A percentile compares a stretch with the other conserved stretches of the same genome.
These are phyloP conservation scores for Fremontodendron californicum DNA, from an alignment of 345 rosid species.

Conservation along the genomic window DNA sequence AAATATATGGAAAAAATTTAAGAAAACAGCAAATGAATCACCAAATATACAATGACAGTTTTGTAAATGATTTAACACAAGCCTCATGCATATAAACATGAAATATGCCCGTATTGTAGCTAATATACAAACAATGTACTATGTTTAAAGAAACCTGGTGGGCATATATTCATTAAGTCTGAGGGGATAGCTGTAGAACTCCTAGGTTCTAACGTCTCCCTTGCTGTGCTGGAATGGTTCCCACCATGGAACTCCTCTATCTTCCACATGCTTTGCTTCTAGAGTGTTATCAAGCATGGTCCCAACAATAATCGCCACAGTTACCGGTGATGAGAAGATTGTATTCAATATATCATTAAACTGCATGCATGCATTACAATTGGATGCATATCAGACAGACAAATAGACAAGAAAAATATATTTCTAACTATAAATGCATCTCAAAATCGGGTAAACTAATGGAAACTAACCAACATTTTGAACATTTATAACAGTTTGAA, in stretches of 20 bases:
- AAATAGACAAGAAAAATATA: neutral
- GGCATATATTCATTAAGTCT: constrained; percentile 51
- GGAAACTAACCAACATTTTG: neutral
- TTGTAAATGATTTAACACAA: neutral
- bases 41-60: too few relatives aligned
- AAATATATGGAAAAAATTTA: neutral
- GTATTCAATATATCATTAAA: constrained; percentile 81
- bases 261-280: constrained; percentile 36
- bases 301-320: constrained; percentile 68
- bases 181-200: constrained; percentile 69
- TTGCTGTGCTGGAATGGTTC: constrained; percentile 78
- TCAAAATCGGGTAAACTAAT: neutral
- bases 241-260: constrained; percentile 90
- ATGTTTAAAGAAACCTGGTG: constrained; percentile 57
- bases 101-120: neutral
- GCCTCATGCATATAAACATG: constrained; percentile 9
- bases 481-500: too few relatives aligned
- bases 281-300: constrained; percentile 73
- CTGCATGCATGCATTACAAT: constrained; percentile 37
- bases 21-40: too few relatives aligned
- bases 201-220: constrained; percentile 58
- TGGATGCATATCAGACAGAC: neutral
- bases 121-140: constrained; percentile 19
- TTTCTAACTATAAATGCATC: neutral
- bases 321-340: constrained; percentile 76